Evolutionary conservation across 2,329 filamentous ascomycete genomes (phyloP).

Genomic region (Whalleya microplaca): DNA sequence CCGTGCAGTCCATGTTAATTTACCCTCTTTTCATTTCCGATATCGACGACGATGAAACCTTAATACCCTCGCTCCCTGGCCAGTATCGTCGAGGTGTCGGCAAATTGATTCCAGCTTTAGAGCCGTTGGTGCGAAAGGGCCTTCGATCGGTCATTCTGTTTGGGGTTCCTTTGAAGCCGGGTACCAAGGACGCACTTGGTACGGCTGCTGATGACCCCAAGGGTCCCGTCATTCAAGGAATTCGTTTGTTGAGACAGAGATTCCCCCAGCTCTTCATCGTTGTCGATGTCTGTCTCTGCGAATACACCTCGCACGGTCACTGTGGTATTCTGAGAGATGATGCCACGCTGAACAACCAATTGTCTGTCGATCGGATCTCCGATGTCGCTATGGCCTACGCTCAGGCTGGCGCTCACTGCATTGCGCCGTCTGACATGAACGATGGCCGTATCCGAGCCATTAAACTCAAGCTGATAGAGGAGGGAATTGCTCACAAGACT

Average conservation of each 20-base stretch:
- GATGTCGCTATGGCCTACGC: slow-evolving; percentile 98
- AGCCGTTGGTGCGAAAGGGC: slow-evolving; percentile 85
- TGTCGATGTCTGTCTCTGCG: slow-evolving; percentile 94
- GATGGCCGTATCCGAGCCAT: slow-evolving; percentile 96
- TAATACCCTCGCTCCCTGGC: slow-evolving; percentile 88
- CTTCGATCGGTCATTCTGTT: slow-evolving; percentile 94
- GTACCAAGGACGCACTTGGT: slow-evolving; percentile 87
- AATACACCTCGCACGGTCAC: slow-evolving; percentile 97
- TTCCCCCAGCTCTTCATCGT: slow-evolving; percentile 93
- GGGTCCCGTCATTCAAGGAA: slow-evolving; percentile 87
- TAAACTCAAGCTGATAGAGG: slow-evolving; percentile 96
- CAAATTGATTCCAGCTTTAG: slow-evolving; percentile 80
- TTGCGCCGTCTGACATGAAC: slow-evolving; percentile 98
- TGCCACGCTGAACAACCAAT: slow-evolving; percentile 86
- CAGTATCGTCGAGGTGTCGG: slow-evolving; percentile 89
- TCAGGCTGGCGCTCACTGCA: slow-evolving; percentile 92
- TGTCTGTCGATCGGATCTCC: slow-evolving; percentile 91
- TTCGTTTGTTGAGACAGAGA: slow-evolving; percentile 78
- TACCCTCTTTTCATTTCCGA: slow-evolving; percentile 97
- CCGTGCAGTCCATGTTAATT: slow-evolving; percentile 87
- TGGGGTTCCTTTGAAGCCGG: slow-evolving; percentile 81
- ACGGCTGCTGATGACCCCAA: slow-evolving; percentile 91
- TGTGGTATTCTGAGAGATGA: slow-evolving; percentile 95
- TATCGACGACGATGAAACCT: slow-evolving; percentile 86
- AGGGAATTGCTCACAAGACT: slow-evolving; percentile 87